Conservation (phyloP, 164 flowering plant genomes). For the Aristolochia californica region DNA sequence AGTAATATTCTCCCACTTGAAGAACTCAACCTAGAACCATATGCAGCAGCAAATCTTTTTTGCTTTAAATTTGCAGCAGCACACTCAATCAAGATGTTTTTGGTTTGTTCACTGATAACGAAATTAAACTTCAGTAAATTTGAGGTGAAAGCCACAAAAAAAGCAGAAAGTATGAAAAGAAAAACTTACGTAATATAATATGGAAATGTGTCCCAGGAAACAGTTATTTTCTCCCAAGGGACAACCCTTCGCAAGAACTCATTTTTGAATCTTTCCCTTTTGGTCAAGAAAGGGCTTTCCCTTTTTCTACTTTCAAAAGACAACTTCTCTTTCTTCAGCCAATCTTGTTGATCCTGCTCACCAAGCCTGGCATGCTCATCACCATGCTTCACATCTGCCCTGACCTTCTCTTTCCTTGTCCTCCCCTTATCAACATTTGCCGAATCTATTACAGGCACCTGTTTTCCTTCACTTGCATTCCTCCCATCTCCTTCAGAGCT, state of each 20-base stretch:
- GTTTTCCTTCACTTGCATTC: constrained; percentile 62
- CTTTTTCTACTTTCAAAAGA: constrained; percentile 63
- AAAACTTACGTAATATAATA: constrained; percentile 66
- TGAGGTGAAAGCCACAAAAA: not conserved
- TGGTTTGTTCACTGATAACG: constrained; percentile 57
- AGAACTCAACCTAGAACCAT: constrained; percentile 74
- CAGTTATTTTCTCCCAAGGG: constrained; percentile 86
- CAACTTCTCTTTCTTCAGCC: constrained; percentile 73
- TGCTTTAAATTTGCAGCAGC: constrained; percentile 76
- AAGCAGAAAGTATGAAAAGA: not conserved
- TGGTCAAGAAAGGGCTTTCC: constrained; percentile 73
- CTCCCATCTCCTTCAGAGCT: constrained; percentile 90
- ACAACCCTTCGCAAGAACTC: constrained; percentile 74
- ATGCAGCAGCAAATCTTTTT: constrained; percentile 37
- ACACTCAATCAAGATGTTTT: constrained; percentile 78
- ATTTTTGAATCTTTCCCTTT: constrained; percentile 61
- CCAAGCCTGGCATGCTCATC: constrained; percentile 80
- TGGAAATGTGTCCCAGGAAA: constrained; percentile 95
- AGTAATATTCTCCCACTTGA: constrained; percentile 91
- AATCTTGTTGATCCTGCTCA: constrained; percentile 90
- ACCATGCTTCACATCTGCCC: constrained; percentile 16
- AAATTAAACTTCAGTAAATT: not conserved
- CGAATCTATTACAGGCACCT: constrained; percentile 40
- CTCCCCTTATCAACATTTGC: constrained; percentile 38
- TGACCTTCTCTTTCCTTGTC: constrained; percentile 21